Evolutionary conservation across 805 yeast species (phyloP), one percentile per base, ranked within the genome.

Genomic region (Kodamaea kakaduensis): DNA sequence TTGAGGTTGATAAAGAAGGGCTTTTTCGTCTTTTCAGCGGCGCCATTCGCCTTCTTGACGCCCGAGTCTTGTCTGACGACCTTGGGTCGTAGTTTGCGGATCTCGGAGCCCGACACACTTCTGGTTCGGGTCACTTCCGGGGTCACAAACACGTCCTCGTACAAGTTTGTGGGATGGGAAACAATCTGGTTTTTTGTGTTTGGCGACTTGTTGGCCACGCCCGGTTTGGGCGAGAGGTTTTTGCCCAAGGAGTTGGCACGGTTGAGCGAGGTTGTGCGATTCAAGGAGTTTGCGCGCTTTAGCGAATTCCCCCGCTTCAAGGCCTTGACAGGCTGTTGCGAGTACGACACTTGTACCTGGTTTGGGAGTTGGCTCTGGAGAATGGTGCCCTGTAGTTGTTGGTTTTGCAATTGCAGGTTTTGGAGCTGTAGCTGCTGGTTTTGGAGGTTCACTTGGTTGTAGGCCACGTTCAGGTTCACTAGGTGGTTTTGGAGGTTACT

Each of bases 11-110:
- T 39, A 35, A 38, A 44, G 13, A 41, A 41, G 13, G 32, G 32
- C 8, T 17, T 17, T 6, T 26, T 28, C 25, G 25, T 34, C 14
- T 34, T 34, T 6, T 24, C 25, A 22, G 32, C 32, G 15, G 34
- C 6, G 9, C 32, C 25, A 5, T 20, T 34, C 25, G 23, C 13
- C 18, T 32, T 32, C 14, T 26, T 17, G 25, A 32, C 35, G 5
- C 35, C 35, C 31, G 49, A 45, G 42, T 37, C 40, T 33, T 45
- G 49, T 24, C 49, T 47, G 23, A 43, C 34, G 13, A 32, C 22
- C 12, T 36, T 38, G n/a, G 47, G 47, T 25, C 31, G 8, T 38
- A 25, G 12, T 18, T 32, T 18, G 30, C 26, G 22, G 16, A 10
- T 28, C 17, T 20, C 24, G 17, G 28, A 3, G 17, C 9, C 5